These are phyloP conservation scores for Pelargonium australe DNA, from an alignment of 441 rosid species.

Conservation along the genomic window DNA sequence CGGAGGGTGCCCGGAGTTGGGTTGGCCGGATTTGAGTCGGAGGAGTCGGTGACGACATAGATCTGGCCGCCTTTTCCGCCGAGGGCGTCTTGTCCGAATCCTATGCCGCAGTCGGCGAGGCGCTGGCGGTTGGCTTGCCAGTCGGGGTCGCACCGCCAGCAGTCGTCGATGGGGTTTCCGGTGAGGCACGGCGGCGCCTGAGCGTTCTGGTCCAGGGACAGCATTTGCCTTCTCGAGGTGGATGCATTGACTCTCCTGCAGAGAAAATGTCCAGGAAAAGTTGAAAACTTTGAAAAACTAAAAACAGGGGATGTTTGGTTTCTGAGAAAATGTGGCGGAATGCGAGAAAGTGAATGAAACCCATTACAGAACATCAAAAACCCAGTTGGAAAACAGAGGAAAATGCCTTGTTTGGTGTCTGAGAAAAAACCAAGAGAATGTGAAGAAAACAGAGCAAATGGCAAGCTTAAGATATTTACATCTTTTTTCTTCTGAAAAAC, in stretches of 20 bases:
- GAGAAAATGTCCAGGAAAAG: constrained; percentile 5
- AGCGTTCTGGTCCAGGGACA: constrained; percentile 12
- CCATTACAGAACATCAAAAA: constrained; percentile 14
- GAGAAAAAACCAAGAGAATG: constrained; percentile 10
- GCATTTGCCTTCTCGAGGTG: constrained; percentile 46
- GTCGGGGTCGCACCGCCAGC: constrained; percentile 41
- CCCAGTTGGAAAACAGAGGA: constrained; percentile 5
- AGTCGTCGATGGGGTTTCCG: constrained; percentile 45
- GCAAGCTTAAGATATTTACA: too few species aligned
- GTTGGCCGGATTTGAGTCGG: constrained; percentile 23
- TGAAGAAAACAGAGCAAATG: background rate
- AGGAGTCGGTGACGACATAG: constrained; percentile 25
- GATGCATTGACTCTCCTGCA: constrained; percentile 63
- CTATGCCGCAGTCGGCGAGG: constrained; percentile 30
- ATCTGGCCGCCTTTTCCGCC: constrained; percentile 28
- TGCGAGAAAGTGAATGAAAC: constrained; percentile 14
- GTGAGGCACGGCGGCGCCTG: constrained; percentile 21
- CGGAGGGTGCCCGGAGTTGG: constrained; percentile 33
- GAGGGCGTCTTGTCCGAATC: constrained; percentile 26
- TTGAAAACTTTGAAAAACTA: too few species aligned
- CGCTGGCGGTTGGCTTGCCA: constrained; percentile 32
- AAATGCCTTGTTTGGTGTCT: background rate
- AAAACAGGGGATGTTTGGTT: background rate
- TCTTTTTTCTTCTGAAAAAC: too few species aligned
- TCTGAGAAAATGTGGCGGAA: background rate